Evolutionary conservation across 345 rosid species (phyloP).

Genomic region (Laguncularia racemosa): DNA sequence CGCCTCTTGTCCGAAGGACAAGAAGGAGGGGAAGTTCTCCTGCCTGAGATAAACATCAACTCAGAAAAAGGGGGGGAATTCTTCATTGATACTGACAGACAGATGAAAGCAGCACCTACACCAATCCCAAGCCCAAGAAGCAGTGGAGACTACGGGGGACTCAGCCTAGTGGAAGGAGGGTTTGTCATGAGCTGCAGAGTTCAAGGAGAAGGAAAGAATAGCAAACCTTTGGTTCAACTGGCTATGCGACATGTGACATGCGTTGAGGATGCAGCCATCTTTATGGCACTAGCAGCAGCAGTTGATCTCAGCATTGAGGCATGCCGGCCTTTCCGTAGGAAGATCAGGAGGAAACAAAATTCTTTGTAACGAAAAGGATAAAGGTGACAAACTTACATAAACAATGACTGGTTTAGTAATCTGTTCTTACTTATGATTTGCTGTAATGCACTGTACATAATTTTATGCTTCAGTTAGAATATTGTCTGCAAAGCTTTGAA

Average conservation of each 20-base stretch:
- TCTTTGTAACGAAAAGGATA: constrained; percentile 34
- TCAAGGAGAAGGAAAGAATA: constrained; percentile 85
- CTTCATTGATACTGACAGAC: constrained; percentile 75
- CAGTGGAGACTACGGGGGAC: constrained; percentile 77
- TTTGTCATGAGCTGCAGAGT: constrained; percentile 92
- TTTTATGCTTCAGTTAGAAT: constrained; percentile 13
- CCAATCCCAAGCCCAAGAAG: constrained; percentile 90
- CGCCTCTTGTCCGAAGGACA: constrained; percentile 71
- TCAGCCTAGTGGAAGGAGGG: constrained; percentile 52
- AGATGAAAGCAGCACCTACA: constrained; percentile 49
- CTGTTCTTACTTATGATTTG: constrained; percentile 1
- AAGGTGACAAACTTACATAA: constrained; percentile 15
- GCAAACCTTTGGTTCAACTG: constrained; percentile 76
- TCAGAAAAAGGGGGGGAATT: constrained; percentile 94
- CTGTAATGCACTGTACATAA: constrained; percentile 26
- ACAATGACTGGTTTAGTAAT: constrained; percentile 13
- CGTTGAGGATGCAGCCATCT: constrained; percentile 93
- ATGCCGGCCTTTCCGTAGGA: constrained; percentile 81
- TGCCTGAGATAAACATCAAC: constrained; percentile 75
- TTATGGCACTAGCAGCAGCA: constrained; percentile 94
- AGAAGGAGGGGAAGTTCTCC: constrained; percentile 68
- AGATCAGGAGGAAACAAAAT: constrained; percentile 47
- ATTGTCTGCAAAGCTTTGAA: constrained; percentile 11
- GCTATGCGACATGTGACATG: constrained; percentile 89
- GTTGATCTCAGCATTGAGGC: constrained; percentile 93